A percentile compares a stretch with the other conserved stretches of the same genome.
phyloP scores from a whole-genome alignment of 768 basidiomycete species.

The Boletus fagicola region DNA sequence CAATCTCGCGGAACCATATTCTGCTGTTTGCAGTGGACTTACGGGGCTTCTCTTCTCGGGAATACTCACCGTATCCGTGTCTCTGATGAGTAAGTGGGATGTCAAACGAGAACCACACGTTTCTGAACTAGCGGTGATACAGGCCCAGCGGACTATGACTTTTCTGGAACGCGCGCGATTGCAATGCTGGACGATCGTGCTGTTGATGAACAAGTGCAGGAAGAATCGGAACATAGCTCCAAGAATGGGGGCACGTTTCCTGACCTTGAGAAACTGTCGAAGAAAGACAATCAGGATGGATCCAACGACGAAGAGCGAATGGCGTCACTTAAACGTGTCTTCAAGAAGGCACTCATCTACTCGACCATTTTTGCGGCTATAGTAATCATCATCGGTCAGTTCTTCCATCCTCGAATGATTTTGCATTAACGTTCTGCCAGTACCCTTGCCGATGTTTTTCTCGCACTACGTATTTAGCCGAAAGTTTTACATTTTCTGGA shows the following conservation, averaged over 20 bases:
- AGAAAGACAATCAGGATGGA: conserved; percentile 1
- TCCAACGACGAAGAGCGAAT: conserved; percentile 10
- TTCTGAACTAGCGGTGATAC: conserved; percentile 3
- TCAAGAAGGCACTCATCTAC: conserved; percentile 35
- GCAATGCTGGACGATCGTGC: conserved; percentile 27
- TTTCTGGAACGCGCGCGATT: conserved; percentile 37
- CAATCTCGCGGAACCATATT: conserved; percentile 40
- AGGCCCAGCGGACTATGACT: conserved; percentile 40
- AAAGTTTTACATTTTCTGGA: conserved; percentile 39
- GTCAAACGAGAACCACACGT: not conserved
- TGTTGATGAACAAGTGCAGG: not conserved
- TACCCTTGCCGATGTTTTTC: conserved; percentile 41
- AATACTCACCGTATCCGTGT: conserved; percentile 35
- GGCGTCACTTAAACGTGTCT: conserved; percentile 27
- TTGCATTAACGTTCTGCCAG: conserved; percentile 16
- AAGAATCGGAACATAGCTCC: not conserved
- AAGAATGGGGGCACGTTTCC: not conserved
- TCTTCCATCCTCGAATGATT: not conserved
- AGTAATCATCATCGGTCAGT: conserved; percentile 35
- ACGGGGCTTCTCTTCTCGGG: conserved; percentile 40
- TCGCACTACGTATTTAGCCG: conserved; percentile 37
- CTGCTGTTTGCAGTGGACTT: conserved; percentile 39
- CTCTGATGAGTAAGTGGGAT: conserved; percentile 32
- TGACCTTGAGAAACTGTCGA: conserved; percentile 18
- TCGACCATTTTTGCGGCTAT: conserved; percentile 34